Conservation (phyloP, 169 alveolate species). For the Cryptosporidium canis region DNA sequence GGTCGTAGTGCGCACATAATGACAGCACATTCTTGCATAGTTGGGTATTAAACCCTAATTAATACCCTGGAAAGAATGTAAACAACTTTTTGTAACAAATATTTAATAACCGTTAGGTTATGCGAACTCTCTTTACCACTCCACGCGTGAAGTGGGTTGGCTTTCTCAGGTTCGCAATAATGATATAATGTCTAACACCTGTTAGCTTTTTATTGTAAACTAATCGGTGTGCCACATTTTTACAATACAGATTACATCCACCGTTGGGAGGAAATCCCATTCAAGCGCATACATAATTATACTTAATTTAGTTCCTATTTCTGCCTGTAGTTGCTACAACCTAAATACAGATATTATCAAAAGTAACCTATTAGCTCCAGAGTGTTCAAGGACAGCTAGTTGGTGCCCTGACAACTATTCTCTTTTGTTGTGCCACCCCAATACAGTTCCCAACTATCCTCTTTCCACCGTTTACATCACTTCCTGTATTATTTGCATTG, state of each 20-base stretch:
- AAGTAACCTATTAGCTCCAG: constrained; percentile 40
- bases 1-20: constrained; percentile 62
- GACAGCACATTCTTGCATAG: constrained; percentile 15
- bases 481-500: constrained; percentile 65
- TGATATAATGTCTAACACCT: constrained; percentile 35
- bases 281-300: too few species aligned
- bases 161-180: constrained; percentile 71
- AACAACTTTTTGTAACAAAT: not conserved
- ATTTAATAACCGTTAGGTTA: not conserved
- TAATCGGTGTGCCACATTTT: constrained; percentile 32
- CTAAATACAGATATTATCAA: constrained; percentile 46
- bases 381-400: constrained; percentile 42
- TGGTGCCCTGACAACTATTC: constrained; percentile 39
- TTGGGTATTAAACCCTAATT: not conserved
- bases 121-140: constrained; percentile 71
- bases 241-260: not conserved
- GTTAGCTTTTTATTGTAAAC: not conserved
- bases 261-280: not conserved
- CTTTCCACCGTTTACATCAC: constrained; percentile 74
- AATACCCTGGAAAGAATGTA: constrained; percentile 31
- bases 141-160: not conserved
- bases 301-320: too few species aligned
- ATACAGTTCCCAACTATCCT: constrained; percentile 77
- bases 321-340: too few species aligned
- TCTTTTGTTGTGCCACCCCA: constrained; percentile 73